A percentile compares a stretch with the other conserved stretches of the same genome.
These are phyloP conservation scores for Chaetothyriales sp. DNA, from an alignment of 2,329 filamentous ascomycete genomes.

Conservation along the genomic window DNA sequence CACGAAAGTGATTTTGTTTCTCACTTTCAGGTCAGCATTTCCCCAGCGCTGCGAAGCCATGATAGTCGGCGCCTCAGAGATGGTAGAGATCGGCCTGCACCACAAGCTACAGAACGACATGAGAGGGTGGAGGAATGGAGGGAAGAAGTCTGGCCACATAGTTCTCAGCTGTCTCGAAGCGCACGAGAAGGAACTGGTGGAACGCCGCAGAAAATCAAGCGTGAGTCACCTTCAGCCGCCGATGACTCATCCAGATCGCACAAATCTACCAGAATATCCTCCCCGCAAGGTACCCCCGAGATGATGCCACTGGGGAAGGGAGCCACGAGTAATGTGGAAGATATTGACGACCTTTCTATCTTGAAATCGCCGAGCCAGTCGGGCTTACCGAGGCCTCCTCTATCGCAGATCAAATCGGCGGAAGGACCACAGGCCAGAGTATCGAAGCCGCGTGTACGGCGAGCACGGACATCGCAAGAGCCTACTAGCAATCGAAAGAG, in stretches of 20 bases:
- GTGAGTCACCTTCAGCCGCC: not conserved
- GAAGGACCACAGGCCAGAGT: not conserved
- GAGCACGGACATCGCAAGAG: not conserved
- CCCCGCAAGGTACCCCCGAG: not conserved
- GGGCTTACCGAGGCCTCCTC: not conserved
- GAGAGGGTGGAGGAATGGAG: not conserved
- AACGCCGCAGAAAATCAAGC: not conserved
- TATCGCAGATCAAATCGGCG: not conserved
- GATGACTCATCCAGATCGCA: not conserved
- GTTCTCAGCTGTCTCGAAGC: not conserved
- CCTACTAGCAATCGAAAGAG: not conserved
- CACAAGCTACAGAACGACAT: not conserved
- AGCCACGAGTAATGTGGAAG: slow-evolving; percentile 11
- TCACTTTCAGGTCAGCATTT: slow-evolving; percentile 13
- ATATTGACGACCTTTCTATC: not conserved
- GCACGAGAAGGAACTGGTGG: not conserved
- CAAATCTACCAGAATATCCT: not conserved
- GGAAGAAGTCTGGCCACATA: not conserved
- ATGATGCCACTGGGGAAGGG: slow-evolving; percentile 12
- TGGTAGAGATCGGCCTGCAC: too few species aligned
- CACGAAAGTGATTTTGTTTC: slow-evolving; percentile 15
- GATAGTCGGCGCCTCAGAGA: not conserved
- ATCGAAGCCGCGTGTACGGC: not conserved
- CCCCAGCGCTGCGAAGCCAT: slow-evolving; percentile 1
- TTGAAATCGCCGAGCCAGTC: not conserved